These are phyloP conservation scores for Sugiyamaella boreocaroliniensis DNA, from an alignment of 805 yeast genomes.

Conservation along the genomic window DNA sequence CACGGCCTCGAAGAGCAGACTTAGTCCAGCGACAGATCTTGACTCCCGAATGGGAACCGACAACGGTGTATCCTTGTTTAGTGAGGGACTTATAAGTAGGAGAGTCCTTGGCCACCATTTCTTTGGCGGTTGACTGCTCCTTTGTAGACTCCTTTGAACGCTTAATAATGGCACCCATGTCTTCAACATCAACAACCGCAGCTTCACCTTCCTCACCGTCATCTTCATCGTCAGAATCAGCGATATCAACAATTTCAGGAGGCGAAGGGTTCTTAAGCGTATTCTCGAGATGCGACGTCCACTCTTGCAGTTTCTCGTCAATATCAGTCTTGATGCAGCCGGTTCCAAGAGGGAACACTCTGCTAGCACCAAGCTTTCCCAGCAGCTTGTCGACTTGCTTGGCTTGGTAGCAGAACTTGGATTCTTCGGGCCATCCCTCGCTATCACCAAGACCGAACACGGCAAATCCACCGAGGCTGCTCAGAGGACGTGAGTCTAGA, in stretches of 20 bases:
- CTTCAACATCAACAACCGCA: conserved; percentile 76
- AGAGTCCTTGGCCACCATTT: conserved; percentile 85
- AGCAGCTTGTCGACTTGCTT: conserved; percentile 63
- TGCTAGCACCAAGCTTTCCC: conserved; percentile 77
- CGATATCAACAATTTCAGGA: conserved; percentile 55
- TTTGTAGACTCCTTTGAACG: conserved; percentile 17
- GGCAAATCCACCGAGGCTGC: conserved; percentile 65
- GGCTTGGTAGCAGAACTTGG: conserved; percentile 83
- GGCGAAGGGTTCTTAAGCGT: conserved; percentile 58
- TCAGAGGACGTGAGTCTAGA: conserved; percentile 73
- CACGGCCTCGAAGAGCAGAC: conserved; percentile 87
- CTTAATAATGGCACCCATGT: conserved; percentile 60
- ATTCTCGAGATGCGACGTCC: conserved; percentile 56
- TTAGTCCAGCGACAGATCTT: conserved; percentile 96
- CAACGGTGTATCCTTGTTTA: conserved; percentile 88
- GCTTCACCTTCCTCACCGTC: conserved; percentile 35
- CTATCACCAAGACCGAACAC: conserved; percentile 85
- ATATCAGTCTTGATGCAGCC: conserved; percentile 62
- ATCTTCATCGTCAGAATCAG: conserved; percentile 48
- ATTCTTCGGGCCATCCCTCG: conserved; percentile 66
- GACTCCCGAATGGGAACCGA: conserved; percentile 92
- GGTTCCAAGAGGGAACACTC: conserved; percentile 77
- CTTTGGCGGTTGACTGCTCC: conserved; percentile 41
- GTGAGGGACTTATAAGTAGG: conserved; percentile 85
- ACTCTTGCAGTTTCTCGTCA: conserved; percentile 55